Evolutionary conservation across 176 grass and related monocot genomes (phyloP).

Genomic region (sorghum (Sorghum bicolor)): Sorghum_bicolor_NCBIv3 NC_012879.2:3673501-3674000

Average conservation of each 20-base stretch:
- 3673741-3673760: neutral
- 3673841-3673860: too few species aligned
- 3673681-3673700: neutral
- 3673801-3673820: neutral
- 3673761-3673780: neutral
- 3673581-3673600: neutral
- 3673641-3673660: neutral
- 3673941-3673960: too few species aligned
- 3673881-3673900: too few species aligned
- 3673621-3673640: slow-evolving; percentile 2
- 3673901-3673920: too few species aligned
- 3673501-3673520: slow-evolving; percentile 61
- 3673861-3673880: too few species aligned
- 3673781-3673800: neutral
- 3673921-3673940: too few species aligned
- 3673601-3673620: neutral
- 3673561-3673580: neutral
- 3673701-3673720: neutral
- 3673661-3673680: neutral
- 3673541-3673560: neutral
- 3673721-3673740: neutral
- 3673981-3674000: too few species aligned
- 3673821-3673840: too few species aligned
- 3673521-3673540: neutral
- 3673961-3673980: too few species aligned